Percentiles rank a stretch among this genome's conserved stretches.
These are phyloP conservation scores for Salix viminalis DNA, from an alignment of 345 rosid species.

Conservation along the genomic window DNA sequence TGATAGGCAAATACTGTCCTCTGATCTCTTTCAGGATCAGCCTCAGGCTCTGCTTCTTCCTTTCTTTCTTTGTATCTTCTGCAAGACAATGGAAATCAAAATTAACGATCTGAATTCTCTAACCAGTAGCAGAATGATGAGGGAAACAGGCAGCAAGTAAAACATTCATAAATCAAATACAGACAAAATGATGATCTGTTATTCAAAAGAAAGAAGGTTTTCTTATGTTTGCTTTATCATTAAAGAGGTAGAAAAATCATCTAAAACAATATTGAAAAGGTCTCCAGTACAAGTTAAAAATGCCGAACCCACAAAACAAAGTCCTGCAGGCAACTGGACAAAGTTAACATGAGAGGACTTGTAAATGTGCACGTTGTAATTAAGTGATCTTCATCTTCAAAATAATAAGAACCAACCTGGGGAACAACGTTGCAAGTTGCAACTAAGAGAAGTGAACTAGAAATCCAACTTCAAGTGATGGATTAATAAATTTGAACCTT, in stretches of 20 bases:
- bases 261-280: conserved; percentile 39
- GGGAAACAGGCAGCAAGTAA: neutral
- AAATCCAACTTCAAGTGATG: conserved; percentile 24
- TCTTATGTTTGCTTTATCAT: neutral
- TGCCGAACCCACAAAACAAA: conserved; percentile 47
- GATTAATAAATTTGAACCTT: conserved; percentile 49
- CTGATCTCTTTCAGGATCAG: conserved; percentile 98
- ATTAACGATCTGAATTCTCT: conserved; percentile 3
- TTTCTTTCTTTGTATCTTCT: conserved; percentile 80
- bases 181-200: conserved; percentile 1
- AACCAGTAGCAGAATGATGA: neutral
- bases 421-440: conserved; percentile 13
- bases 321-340: conserved; percentile 76
- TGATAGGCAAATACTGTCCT: conserved; percentile 98
- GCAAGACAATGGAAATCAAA: conserved; percentile 29
- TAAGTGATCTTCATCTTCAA: conserved; percentile 29
- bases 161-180: conserved; percentile 1
- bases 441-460: conserved; percentile 11
- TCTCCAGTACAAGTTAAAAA: conserved; percentile 55
- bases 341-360: conserved; percentile 48
- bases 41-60: conserved; percentile 83
- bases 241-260: conserved; percentile 12
- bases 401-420: conserved; percentile 45
- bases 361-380: conserved; percentile 34
- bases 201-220: conserved; percentile 16